A percentile compares a stretch with the other conserved stretches of the same genome.
These are phyloP conservation scores for Phytophthora idaei DNA, from an alignment of 352 stramenopile species.

Conservation along the genomic window DNA sequence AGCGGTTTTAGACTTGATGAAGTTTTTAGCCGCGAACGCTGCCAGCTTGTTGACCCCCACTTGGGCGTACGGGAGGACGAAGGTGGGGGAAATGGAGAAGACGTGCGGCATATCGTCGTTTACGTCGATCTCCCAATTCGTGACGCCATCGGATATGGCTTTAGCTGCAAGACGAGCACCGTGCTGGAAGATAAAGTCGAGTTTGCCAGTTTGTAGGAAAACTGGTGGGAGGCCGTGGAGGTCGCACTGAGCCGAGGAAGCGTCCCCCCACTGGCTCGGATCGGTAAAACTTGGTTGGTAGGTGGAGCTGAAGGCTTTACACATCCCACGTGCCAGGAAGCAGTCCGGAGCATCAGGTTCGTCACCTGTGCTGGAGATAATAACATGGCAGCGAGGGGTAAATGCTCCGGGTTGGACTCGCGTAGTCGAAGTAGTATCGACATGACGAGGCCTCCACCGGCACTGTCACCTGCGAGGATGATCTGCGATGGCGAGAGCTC, in stretches of 20 bases:
- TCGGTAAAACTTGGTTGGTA: conserved; percentile 26
- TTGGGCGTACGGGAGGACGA: conserved; percentile 33
- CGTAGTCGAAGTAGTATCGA: conserved; percentile 52
- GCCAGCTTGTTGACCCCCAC: conserved; percentile 29
- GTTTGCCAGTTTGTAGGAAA: conserved; percentile 40
- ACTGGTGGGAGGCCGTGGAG: conserved; percentile 40
- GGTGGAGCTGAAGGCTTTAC: conserved; percentile 7
- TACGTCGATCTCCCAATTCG: conserved; percentile 38
- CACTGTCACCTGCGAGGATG: conserved; percentile 57
- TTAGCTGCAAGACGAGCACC: conserved; percentile 31
- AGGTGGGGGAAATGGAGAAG: conserved; percentile 38
- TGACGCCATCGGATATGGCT: conserved; percentile 17
- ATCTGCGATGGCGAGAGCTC: conserved; percentile 38
- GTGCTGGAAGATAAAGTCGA: conserved; percentile 41
- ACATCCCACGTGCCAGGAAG: conserved; percentile 25
- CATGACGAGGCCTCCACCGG: conserved; percentile 50
- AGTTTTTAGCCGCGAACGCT: conserved; percentile 26
- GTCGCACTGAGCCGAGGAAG: conserved; percentile 41
- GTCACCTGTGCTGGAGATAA: conserved; percentile 35
- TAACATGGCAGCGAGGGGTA: conserved; percentile 42
- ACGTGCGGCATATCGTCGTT: conserved; percentile 41
- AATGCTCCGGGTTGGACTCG: conserved; percentile 11
- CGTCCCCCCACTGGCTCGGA: conserved; percentile 27
- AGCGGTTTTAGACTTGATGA: conserved; percentile 13
- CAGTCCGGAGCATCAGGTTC: conserved; percentile 22